phyloP scores from a whole-genome alignment of 1,284 basidiomycete species.

The Ustilago tritici region DNA sequence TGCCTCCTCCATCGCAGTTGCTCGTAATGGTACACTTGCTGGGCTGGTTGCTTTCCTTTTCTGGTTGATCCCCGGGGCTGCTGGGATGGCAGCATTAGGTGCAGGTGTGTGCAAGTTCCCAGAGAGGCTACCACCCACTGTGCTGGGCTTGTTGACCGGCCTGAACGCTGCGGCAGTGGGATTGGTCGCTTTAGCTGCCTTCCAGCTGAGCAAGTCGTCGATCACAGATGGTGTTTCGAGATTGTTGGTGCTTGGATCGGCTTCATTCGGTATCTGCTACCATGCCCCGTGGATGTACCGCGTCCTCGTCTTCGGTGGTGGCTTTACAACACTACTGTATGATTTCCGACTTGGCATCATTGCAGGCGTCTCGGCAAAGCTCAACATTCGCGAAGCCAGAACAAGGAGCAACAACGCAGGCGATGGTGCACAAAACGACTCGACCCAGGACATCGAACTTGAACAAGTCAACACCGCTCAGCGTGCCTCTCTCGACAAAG shows the following conservation, averaged over 20 bases:
- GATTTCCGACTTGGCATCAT: constrained; percentile 60
- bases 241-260: constrained; percentile 73
- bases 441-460: constrained; percentile 48
- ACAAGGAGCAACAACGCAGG: background rate
- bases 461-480: constrained; percentile 15
- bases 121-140: constrained; percentile 72
- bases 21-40: constrained; percentile 68
- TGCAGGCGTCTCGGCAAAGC: background rate
- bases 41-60: constrained; percentile 70
- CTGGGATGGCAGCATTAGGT: constrained; percentile 74
- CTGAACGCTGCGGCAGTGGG: constrained; percentile 76
- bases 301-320: constrained; percentile 69
- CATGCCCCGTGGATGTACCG: constrained; percentile 71
- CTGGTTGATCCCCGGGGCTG: constrained; percentile 73
- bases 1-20: constrained; percentile 70
- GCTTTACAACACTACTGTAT: constrained; percentile 65
- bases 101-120: constrained; percentile 73
- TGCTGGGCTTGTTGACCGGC: constrained; percentile 74
- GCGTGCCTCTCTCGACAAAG: constrained; percentile 13
- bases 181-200: constrained; percentile 74
- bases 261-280: constrained; percentile 74
- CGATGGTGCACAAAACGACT: background rate
- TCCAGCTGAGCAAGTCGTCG: constrained; percentile 73
- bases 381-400: background rate
- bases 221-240: constrained; percentile 73